Percentiles rank a stretch among this genome's conserved stretches.
Conservation (phyloP, 2,329 filamentous ascomycete species). For the Volutella citrinella region DNA sequence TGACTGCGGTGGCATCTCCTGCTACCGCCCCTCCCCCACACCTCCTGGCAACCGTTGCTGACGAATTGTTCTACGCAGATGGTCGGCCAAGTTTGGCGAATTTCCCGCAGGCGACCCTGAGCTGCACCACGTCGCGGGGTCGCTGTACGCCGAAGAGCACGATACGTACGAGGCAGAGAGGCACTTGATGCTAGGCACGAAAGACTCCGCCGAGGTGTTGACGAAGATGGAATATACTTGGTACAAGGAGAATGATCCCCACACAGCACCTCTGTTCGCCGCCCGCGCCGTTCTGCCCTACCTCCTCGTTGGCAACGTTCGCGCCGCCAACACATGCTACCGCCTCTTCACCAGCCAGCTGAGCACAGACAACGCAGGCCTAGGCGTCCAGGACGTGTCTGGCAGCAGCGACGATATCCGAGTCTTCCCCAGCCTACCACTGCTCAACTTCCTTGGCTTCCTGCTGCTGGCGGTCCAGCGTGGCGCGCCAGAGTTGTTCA, state of each 20-base stretch:
- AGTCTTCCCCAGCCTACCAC: conserved; percentile 86
- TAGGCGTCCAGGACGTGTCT: conserved; percentile 80
- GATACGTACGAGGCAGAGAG: conserved; percentile 91
- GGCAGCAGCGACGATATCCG: conserved; percentile 69
- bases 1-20: no score
- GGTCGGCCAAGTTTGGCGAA: conserved; percentile 83
- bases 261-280: conserved; percentile 82
- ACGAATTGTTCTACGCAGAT: conserved; percentile 49
- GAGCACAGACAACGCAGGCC: conserved; percentile 40
- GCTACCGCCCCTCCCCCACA: no score
- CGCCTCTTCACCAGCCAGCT: conserved; percentile 54
- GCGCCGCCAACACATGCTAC: conserved; percentile 81
- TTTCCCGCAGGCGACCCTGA: conserved; percentile 91
- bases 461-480: conserved; percentile 81
- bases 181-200: conserved; percentile 84
- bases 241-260: conserved; percentile 86
- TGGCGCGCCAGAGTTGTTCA: conserved; percentile 73
- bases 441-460: conserved; percentile 90
- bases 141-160: conserved; percentile 87
- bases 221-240: conserved; percentile 85
- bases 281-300: conserved; percentile 88
- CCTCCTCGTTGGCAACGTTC: conserved; percentile 83
- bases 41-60: no score
- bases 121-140: conserved; percentile 86
- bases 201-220: conserved; percentile 79